Base-by-base conservation (phyloP, 768 basidiomycete species). In the Hericium rajendrae region DNA sequence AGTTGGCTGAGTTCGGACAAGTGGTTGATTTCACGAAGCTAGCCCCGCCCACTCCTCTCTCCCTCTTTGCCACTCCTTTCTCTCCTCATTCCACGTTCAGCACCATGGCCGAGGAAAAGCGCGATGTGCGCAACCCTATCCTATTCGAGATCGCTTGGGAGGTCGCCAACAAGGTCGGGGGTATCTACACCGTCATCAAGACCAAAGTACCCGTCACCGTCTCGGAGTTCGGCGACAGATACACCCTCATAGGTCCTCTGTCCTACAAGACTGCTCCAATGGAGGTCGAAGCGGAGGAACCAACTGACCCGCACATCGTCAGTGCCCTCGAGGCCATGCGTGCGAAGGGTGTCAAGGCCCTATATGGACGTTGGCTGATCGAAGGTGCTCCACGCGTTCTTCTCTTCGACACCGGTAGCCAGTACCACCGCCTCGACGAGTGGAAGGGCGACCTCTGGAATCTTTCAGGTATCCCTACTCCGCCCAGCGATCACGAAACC, bases 361-460 rank as follows among this genome's bases (percentile, higher is more conserved):
- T 98, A 53, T 98, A 97, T 71, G 97, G 97, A 20, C 84, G 93
- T 55, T 99, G 97, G 97, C 83, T 99, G 57, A 93, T 99, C 74
- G 97, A 99, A 65, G 97, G 95, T 59, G 89, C 89, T 32, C 97
- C 97, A 40, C 84, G 84, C 57, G 97, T 98, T 60, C 82, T 99
- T 48, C 81, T 99, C 55, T 98, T 99, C 69, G 97, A 99, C 74
- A 94, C 91, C 6, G 87, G 91, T 55, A 90, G 86, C 66, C 83
- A 84, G 71, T 92, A 87, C 69, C 80, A 84, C 61, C 82, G 88
- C 3, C 79, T 98, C 59, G 95, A 99, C 71, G 97, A 99, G 69
- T 99, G 97, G 97, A 99, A 99, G 72, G 84, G 86, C 50, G 97
- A 99, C 67, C 81, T 99, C 20, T 99, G 97, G 97, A 97, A 94